Base-by-base conservation (phyloP, 1,284 basidiomycete genomes). In the Irpex sp. region DNA sequence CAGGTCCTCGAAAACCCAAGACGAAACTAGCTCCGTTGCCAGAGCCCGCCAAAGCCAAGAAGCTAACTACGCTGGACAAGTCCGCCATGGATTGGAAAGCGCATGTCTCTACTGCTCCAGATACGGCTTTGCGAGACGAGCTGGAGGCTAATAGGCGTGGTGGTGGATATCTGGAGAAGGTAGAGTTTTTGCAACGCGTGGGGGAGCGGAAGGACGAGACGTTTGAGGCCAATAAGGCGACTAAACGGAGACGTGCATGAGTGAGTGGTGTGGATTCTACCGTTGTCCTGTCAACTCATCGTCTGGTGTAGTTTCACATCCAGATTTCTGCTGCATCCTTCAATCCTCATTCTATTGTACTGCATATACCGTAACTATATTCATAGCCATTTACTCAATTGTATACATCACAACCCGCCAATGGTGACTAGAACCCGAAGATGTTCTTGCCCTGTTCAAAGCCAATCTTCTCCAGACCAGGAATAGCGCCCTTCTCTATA, bases 81-180 rank as follows among this genome's bases (percentile, higher is more conserved):
- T 92, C 89, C 0, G 85, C 88, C 9, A 85, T 94, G 82, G 92
- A 94, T 72, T 94, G 92, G 92, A 80, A 81, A 40, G 74, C 85
- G 0, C 89, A 93, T 70, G 74, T 91, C n/a, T 64, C 62, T 55
- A 67, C 79, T 0, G 77, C 82, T 62, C 73, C 77, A 21, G 74
- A 74, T 7, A 68, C 77, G 0, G 77, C 76, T 1, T 71, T 88
- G 9, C 81, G 83, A 64, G 87, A 92, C 66, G 88, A 91, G 66
- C 79, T 94, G n/a, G 85, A 89, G 57, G 83, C 84, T 0, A 87
- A 93, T 65, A 77, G 87, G 57, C 81, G 87, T 58, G 83, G 86
- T 0, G 90, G 89, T 19, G 91, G 92, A 0, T 94, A 90, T 74
- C 78, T 94, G 17, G 92, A 92, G 68, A 93, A 90, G 75, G 85